Evolutionary conservation across 768 basidiomycete genomes (phyloP).

Genomic region (Pleurotus eryngii): DNA sequence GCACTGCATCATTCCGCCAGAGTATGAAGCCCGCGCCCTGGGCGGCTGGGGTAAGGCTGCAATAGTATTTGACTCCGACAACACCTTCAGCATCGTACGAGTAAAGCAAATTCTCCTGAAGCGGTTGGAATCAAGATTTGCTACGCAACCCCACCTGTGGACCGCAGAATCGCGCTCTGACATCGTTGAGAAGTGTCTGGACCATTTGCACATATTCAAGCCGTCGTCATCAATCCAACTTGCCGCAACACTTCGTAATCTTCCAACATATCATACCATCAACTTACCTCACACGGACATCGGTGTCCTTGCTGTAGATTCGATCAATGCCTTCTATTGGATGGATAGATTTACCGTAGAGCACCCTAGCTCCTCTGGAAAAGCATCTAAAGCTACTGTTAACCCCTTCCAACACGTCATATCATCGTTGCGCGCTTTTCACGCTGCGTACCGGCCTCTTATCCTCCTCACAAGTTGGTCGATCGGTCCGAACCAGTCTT

Average conservation of each 20-base stretch:
- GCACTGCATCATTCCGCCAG: slow-evolving; percentile 52
- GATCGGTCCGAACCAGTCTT: slow-evolving; percentile 21
- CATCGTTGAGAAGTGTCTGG: slow-evolving; percentile 38
- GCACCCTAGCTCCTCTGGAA: slow-evolving; percentile 26
- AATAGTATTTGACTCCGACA: slow-evolving; percentile 69
- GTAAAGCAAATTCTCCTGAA: slow-evolving; percentile 49
- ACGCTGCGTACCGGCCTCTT: slow-evolving; percentile 45
- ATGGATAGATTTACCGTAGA: slow-evolving; percentile 64
- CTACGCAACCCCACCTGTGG: not conserved
- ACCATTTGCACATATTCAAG: slow-evolving; percentile 62
- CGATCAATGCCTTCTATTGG: slow-evolving; percentile 78
- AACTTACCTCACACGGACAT: slow-evolving; percentile 53
- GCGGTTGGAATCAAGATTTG: slow-evolving; percentile 30
- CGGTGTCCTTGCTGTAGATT: slow-evolving; percentile 70
- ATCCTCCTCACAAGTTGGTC: slow-evolving; percentile 65
- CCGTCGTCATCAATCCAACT: slow-evolving; percentile 68
- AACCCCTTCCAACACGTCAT: slow-evolving; percentile 45
- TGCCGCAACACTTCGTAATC: slow-evolving; percentile 57
- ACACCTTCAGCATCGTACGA: slow-evolving; percentile 55
- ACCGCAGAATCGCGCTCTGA: slow-evolving; percentile 19
- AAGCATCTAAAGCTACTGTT: slow-evolving; percentile 10
- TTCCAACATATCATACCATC: slow-evolving; percentile 51
- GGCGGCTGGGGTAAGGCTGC: slow-evolving; percentile 65
- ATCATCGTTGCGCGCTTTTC: slow-evolving; percentile 45
- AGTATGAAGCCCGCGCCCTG: slow-evolving; percentile 26